Percentiles rank a stretch among this genome's conserved stretches.
Conservation (phyloP, 225 moss, liverwort and hornwort genomes). For the Lunularia cruciata region DNA sequence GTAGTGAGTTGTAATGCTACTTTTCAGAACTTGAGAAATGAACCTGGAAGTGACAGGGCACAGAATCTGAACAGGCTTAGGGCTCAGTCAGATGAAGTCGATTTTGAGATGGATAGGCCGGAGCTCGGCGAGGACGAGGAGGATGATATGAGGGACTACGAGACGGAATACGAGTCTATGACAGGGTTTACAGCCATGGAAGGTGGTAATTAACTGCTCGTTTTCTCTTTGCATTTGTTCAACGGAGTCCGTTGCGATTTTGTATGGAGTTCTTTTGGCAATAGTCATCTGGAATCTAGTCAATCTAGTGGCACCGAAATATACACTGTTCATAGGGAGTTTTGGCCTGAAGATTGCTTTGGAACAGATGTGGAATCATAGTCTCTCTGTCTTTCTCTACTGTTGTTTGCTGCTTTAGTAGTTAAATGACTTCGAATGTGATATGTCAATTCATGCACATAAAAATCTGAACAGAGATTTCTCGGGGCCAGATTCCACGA, state of each 20-base stretch:
- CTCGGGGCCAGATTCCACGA: neutral
- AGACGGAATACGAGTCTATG: constrained; percentile 79
- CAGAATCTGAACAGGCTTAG: constrained; percentile 34
- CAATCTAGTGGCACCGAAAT: no score
- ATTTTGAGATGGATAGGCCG: constrained; percentile 63
- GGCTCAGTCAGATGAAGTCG: constrained; percentile 67
- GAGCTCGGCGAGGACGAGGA: constrained; percentile 79
- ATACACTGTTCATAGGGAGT: no score
- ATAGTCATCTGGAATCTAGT: no score
- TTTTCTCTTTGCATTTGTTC: no score
- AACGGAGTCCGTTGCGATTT: no score
- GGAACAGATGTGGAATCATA: no score
- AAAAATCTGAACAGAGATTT: neutral
- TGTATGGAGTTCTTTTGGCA: no score
- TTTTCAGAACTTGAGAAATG: neutral
- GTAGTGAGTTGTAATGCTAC: no score
- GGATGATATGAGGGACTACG: constrained; percentile 78
- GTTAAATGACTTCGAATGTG: neutral
- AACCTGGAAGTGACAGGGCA: neutral
- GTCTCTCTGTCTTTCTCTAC: no score
- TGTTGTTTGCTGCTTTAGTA: no score
- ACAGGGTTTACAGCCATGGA: constrained; percentile 59
- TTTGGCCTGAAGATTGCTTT: no score
- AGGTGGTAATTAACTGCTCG: constrained; percentile 9
- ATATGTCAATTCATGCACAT: neutral